Conservation (phyloP, 2,329 filamentous ascomycete species). For the Beauveria varroae region DNA sequence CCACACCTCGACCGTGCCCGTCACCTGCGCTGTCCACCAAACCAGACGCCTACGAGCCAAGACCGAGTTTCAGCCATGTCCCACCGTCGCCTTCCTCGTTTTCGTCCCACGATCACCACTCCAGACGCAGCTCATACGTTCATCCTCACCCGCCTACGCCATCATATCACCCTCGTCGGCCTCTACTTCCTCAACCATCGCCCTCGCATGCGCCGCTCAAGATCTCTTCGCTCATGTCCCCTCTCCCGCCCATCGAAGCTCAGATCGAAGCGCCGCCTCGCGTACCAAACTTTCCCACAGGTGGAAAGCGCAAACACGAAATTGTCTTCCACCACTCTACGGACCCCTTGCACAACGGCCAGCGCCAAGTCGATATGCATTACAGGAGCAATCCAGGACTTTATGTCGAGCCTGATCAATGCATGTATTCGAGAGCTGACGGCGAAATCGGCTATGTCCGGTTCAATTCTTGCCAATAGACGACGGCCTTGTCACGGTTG, state of each 20-base stretch:
- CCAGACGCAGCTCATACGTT: slow-evolving; percentile 24
- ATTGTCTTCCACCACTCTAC: slow-evolving; percentile 25
- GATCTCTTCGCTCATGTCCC: slow-evolving; percentile 28
- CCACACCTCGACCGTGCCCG: slow-evolving; percentile 22
- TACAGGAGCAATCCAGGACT: slow-evolving; percentile 17
- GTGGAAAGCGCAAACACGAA: slow-evolving; percentile 32
- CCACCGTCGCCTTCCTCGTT: slow-evolving; percentile 30
- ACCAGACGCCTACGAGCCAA: slow-evolving; percentile 28
- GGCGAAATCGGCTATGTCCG: slow-evolving; percentile 16
- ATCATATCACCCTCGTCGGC: slow-evolving; percentile 21
- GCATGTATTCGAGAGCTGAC: slow-evolving; percentile 28
- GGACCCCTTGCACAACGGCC: slow-evolving; percentile 28
- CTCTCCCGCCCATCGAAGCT: slow-evolving; percentile 27
- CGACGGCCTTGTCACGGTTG: neutral
- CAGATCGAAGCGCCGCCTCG: slow-evolving; percentile 23
- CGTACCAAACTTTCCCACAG: slow-evolving; percentile 20
- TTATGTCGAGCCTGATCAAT: slow-evolving; percentile 23
- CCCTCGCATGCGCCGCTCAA: slow-evolving; percentile 31
- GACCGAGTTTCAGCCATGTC: slow-evolving; percentile 28
- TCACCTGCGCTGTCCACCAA: slow-evolving; percentile 25
- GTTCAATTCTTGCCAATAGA: slow-evolving; percentile 8
- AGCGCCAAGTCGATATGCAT: slow-evolving; percentile 29
- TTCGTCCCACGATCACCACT: slow-evolving; percentile 21
- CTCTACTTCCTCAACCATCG: slow-evolving; percentile 18
- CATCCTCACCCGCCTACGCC: slow-evolving; percentile 17